Evolutionary conservation across 2,329 filamentous ascomycete genomes (phyloP).

Genomic region (Penicillium sp.): DNA sequence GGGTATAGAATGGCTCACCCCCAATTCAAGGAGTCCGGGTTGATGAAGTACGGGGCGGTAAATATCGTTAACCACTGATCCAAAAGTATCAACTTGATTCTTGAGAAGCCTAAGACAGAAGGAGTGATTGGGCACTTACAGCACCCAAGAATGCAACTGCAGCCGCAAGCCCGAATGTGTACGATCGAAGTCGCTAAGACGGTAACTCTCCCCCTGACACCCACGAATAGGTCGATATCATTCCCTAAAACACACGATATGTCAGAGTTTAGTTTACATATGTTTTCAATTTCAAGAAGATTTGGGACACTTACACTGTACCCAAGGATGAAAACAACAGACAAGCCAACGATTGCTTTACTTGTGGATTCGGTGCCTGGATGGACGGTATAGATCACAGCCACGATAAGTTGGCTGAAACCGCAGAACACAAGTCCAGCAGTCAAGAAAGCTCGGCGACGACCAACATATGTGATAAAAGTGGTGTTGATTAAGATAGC

Average conservation of each 20-base stretch:
- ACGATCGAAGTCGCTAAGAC: constrained; percentile 56
- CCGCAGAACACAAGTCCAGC: constrained; percentile 54
- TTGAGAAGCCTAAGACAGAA: background rate
- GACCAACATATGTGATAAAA: constrained; percentile 55
- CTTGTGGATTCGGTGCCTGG: constrained; percentile 35
- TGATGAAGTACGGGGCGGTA: constrained; percentile 62
- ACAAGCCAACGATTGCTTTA: constrained; percentile 51
- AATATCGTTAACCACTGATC: constrained; percentile 55
- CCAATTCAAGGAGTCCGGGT: constrained; percentile 55
- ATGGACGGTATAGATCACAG: constrained; percentile 51
- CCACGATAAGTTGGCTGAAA: constrained; percentile 55
- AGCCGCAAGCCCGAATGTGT: constrained; percentile 58
- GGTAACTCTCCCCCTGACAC: constrained; percentile 58
- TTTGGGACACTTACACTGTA: constrained; percentile 45
- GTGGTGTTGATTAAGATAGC: constrained; percentile 55
- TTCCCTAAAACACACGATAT: constrained; percentile 30
- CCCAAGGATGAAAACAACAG: constrained; percentile 54
- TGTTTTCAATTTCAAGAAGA: background rate
- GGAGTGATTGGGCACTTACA: constrained; percentile 16
- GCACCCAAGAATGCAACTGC: constrained; percentile 56
- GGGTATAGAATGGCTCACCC: constrained; percentile 31
- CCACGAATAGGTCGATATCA: constrained; percentile 59
- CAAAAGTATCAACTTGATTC: background rate
- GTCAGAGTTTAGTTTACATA: background rate
- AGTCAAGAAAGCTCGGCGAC: constrained; percentile 55